phyloP scores from a whole-genome alignment of 2,329 filamentous ascomycete species.

The Paecilomyces variotii region DNA sequence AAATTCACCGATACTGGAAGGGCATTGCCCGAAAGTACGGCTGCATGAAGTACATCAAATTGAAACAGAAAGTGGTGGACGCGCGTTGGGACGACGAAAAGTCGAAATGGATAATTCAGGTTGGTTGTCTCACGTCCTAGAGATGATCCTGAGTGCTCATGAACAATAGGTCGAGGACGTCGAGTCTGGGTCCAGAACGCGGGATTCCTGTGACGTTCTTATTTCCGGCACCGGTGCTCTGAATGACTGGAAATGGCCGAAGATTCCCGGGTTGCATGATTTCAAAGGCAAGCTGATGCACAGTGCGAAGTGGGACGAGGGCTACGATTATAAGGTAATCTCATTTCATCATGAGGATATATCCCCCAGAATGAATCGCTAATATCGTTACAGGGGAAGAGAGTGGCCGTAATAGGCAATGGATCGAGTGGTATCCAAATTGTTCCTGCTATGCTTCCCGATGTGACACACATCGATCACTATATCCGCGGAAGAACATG shows the following conservation, averaged over 20 bases:
- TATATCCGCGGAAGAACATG: constrained; percentile 26
- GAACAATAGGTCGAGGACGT: constrained; percentile 15
- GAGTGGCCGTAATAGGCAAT: constrained; percentile 29
- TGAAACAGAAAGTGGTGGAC: constrained; percentile 37
- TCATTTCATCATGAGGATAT: background rate
- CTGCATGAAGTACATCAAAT: constrained; percentile 41
- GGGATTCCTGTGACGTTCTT: constrained; percentile 25
- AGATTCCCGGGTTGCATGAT: constrained; percentile 15
- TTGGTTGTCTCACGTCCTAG: constrained; percentile 5
- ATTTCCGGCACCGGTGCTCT: constrained; percentile 33
- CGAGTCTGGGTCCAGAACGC: constrained; percentile 10
- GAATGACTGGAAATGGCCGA: constrained; percentile 30
- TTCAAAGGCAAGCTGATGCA: constrained; percentile 33
- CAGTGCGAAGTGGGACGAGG: constrained; percentile 36
- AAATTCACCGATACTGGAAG: constrained; percentile 45
- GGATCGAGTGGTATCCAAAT: constrained; percentile 36
- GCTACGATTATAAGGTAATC: constrained; percentile 24
- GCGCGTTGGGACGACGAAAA: constrained; percentile 36
- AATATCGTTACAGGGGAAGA: constrained; percentile 17
- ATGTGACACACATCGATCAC: constrained; percentile 33
- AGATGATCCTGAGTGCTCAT: constrained; percentile 6
- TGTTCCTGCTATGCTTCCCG: constrained; percentile 28
- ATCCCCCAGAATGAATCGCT: background rate
- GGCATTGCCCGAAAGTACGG: constrained; percentile 36
- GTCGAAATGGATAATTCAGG: constrained; percentile 21